Conservation (phyloP, 768 basidiomycete species). For the Boletus rex-veris region DNA sequence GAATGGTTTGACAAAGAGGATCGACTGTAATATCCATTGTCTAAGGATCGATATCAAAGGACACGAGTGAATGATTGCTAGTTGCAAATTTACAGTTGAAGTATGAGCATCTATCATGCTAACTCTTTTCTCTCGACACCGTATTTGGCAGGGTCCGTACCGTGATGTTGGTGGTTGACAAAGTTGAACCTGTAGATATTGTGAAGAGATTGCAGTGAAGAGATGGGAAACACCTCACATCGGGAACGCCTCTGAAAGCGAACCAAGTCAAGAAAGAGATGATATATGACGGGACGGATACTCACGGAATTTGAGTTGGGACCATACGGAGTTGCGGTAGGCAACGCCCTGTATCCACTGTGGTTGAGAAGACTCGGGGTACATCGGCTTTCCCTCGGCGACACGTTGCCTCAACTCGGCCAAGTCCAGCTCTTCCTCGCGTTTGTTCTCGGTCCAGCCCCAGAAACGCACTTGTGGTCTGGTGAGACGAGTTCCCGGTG, state of each 20-base stretch:
- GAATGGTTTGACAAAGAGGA: neutral
- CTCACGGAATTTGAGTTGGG: conserved; percentile 90
- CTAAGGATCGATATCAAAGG: neutral
- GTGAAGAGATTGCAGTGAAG: conserved; percentile 4
- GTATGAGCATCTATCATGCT: conserved; percentile 16
- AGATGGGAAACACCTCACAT: conserved; percentile 48
- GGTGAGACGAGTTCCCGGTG: conserved; percentile 11
- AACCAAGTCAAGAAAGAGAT: conserved; percentile 9
- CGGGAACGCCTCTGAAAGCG: conserved; percentile 59
- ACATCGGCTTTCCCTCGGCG: conserved; percentile 76
- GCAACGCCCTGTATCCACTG: conserved; percentile 86
- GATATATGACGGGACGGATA: conserved; percentile 15
- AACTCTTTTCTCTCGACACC: conserved; percentile 35
- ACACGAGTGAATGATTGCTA: neutral
- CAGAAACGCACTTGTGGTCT: conserved; percentile 74
- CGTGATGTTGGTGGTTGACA: conserved; percentile 86
- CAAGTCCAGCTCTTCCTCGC: conserved; percentile 75
- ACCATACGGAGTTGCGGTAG: conserved; percentile 83
- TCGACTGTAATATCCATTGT: neutral
- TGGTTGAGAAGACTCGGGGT: conserved; percentile 80
- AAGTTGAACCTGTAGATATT: conserved; percentile 78
- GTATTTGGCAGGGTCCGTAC: conserved; percentile 82
- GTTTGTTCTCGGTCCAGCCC: conserved; percentile 89
- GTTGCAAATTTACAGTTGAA: conserved; percentile 7
- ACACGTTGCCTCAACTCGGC: conserved; percentile 75